phyloP scores from a whole-genome alignment of 495 filamentous ascomycete species.

The Penicillium lagena region DNA sequence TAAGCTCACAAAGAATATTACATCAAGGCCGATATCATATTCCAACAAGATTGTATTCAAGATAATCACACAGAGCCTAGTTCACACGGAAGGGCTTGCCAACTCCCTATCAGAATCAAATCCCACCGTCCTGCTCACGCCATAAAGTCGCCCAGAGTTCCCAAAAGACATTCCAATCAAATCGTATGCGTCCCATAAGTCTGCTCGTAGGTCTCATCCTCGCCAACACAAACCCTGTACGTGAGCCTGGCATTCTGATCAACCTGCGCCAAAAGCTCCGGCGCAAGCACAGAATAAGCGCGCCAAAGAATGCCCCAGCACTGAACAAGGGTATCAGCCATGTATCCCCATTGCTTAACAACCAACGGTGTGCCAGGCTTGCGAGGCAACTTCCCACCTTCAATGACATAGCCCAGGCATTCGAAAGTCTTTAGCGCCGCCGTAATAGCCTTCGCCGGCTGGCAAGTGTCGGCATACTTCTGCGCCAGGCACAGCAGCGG shows the following conservation, averaged over 20 bases:
- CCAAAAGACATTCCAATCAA: no score
- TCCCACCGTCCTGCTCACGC: no score
- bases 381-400: conserved; percentile 17
- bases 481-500: conserved; percentile 22
- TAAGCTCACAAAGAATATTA: no score
- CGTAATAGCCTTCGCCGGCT: conserved; percentile 16
- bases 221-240: conserved; percentile 37
- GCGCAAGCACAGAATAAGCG: conserved; percentile 22
- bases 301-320: conserved; percentile 28
- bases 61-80: no score
- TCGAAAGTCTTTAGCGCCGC: conserved; percentile 22
- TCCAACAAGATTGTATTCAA: no score
- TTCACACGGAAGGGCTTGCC: no score
- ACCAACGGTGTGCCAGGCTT: conserved; percentile 9
- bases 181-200: conserved; percentile 8
- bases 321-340: conserved; percentile 17
- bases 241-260: conserved; percentile 26
- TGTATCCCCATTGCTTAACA: conserved; percentile 38
- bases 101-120: no score
- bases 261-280: conserved; percentile 16
- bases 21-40: no score
- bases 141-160: no score
- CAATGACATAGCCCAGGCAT: conserved; percentile 35
- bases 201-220: conserved; percentile 35
- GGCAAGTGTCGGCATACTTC: conserved; percentile 1